Evolutionary conservation across 129 eudicot genomes (phyloP).

Genomic region (Scalesia atractyloides): DNA sequence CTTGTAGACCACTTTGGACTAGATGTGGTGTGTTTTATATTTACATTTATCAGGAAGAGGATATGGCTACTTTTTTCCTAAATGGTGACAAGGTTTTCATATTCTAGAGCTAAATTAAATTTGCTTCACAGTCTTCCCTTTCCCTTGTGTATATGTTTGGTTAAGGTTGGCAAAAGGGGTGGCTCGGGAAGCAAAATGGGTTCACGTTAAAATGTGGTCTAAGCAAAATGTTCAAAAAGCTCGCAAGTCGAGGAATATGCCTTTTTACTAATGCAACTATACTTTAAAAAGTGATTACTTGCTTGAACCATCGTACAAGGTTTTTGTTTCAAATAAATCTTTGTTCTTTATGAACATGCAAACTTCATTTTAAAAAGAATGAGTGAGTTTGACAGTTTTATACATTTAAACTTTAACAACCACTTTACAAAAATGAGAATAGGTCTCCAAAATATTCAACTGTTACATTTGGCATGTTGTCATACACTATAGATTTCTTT

Average conservation of each 20-base stretch:
- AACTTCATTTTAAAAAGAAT: not conserved
- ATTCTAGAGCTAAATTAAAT: too few relatives aligned
- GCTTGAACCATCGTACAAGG: not conserved
- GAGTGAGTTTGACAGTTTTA: not conserved
- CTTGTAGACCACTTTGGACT: too few relatives aligned
- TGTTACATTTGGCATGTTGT: slow-evolving; percentile 7
- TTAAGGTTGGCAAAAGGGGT: too few relatives aligned
- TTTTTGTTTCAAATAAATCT: not conserved
- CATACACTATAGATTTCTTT: not conserved
- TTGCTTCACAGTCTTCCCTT: too few relatives aligned
- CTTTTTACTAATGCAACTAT: not conserved
- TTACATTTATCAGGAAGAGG: too few relatives aligned
- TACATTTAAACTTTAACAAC: not conserved
- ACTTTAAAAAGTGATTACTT: not conserved
- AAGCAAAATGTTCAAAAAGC: too few relatives aligned
- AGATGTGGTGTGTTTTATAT: too few relatives aligned
- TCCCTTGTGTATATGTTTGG: too few relatives aligned
- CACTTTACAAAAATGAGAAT: not conserved
- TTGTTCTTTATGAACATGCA: not conserved
- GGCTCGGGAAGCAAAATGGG: too few relatives aligned
- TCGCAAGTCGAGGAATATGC: not conserved
- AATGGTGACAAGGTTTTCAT: too few relatives aligned
- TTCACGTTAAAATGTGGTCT: too few relatives aligned
- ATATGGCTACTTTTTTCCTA: too few relatives aligned
- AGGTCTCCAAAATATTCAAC: not conserved